These are phyloP conservation scores for Alternaria viburni DNA, from an alignment of 2,329 filamentous ascomycete species.

Conservation along the genomic window DNA sequence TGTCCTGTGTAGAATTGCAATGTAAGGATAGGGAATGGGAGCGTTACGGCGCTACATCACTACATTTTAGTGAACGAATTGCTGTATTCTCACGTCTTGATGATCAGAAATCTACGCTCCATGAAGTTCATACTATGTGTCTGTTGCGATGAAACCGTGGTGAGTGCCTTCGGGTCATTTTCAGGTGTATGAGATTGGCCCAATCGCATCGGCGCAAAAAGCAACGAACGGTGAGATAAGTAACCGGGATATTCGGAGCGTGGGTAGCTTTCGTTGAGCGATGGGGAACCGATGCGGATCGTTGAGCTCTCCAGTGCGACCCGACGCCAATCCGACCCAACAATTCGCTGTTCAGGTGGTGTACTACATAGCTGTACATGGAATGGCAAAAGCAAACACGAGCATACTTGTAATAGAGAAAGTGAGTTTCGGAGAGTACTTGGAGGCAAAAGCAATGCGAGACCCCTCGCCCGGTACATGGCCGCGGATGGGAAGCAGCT, in stretches of 20 bases:
- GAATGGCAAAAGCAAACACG: not conserved
- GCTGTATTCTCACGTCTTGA: conserved; percentile 36
- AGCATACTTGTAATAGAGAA: not conserved
- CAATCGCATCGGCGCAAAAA: conserved; percentile 7
- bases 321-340: conserved; percentile 11
- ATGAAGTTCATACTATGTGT: not conserved
- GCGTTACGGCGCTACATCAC: conserved; percentile 39
- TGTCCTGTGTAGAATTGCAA: conserved; percentile 46
- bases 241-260: conserved; percentile 9
- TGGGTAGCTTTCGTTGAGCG: conserved; percentile 17
- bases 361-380: not conserved
- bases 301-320: conserved; percentile 15
- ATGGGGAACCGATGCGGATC: conserved; percentile 26
- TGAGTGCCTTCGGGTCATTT: conserved; percentile 2
- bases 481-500: not conserved
- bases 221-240: conserved; percentile 7
- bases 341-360: not conserved
- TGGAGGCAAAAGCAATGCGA: conserved; percentile 3
- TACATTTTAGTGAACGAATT: conserved; percentile 34
- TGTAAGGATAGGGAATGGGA: conserved; percentile 40
- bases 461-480: not conserved
- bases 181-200: not conserved
- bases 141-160: not conserved
- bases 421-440: not conserved
- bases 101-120: conserved; percentile 12